phyloP scores from a whole-genome alignment of 75 land plant species.

The Cupressus sempervirens region DNA sequence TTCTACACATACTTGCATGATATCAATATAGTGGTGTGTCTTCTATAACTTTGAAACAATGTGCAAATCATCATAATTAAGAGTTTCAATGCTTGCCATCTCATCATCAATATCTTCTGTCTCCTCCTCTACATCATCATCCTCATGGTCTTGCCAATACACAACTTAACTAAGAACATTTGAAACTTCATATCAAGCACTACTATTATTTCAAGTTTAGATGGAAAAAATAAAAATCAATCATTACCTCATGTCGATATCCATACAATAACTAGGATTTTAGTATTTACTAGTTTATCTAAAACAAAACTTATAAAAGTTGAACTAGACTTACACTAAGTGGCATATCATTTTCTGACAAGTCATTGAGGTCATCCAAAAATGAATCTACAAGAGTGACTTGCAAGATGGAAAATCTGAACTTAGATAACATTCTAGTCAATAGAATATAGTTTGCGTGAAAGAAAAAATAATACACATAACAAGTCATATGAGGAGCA shows the following conservation, averaged over 20 bases:
- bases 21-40: constrained; percentile 73
- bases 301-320: background rate
- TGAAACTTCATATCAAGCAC: too few relatives aligned
- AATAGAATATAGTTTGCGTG: too few relatives aligned
- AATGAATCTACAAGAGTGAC: constrained; percentile 87
- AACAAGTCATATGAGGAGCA: too few relatives aligned
- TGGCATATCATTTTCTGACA: constrained; percentile 79
- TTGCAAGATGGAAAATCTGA: constrained; percentile 20
- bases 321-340: constrained; percentile 20
- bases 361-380: constrained; percentile 84
- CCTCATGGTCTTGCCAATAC: constrained; percentile 50
- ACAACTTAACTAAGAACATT: too few relatives aligned
- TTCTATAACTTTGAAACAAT: constrained; percentile 89
- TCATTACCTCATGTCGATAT: background rate
- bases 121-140: constrained; percentile 48
- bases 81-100: constrained; percentile 63
- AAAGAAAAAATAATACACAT: too few relatives aligned
- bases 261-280: too few relatives aligned
- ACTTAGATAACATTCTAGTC: too few relatives aligned
- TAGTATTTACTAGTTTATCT: background rate
- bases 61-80: constrained; percentile 86
- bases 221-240: background rate
- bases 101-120: constrained; percentile 73
- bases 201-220: background rate
- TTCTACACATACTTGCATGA: constrained; percentile 41